Conservation (phyloP, 2,329 filamentous ascomycete genomes). For the Coniochaeta sp. region DNA sequence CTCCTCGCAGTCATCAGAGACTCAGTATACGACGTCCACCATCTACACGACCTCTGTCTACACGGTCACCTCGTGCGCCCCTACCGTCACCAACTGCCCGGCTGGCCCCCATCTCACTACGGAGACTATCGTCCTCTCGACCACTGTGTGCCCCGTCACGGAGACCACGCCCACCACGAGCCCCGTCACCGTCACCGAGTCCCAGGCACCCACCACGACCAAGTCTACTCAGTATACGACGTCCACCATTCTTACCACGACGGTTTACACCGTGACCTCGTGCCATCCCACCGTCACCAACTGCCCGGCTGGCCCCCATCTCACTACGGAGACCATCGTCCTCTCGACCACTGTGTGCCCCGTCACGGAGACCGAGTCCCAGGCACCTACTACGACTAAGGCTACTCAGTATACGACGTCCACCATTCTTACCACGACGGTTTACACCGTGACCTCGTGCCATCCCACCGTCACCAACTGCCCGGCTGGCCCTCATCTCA, state of each 20-base stretch:
- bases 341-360: constrained; percentile 6
- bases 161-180: constrained; percentile 15
- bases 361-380: not conserved
- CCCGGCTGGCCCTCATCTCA: constrained; percentile 7
- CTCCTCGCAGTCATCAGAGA: not conserved
- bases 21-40: constrained; percentile 31
- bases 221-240: not conserved
- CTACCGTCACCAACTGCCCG: constrained; percentile 51
- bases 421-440: constrained; percentile 5
- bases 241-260: constrained; percentile 5
- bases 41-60: constrained; percentile 47
- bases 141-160: constrained; percentile 28
- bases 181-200: not conserved
- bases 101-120: constrained; percentile 20
- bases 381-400: not conserved
- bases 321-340: constrained; percentile 12
- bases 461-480: constrained; percentile 8
- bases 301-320: constrained; percentile 9
- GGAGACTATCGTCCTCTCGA: constrained; percentile 25
- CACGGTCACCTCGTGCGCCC: constrained; percentile 51
- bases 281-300: constrained; percentile 6
- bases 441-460: constrained; percentile 7
- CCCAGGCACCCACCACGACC: not conserved
- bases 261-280: constrained; percentile 5
- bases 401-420: not conserved